These are phyloP conservation scores for Scedosporium boydii DNA, from an alignment of 2,329 filamentous ascomycete genomes.

Conservation along the genomic window DNA sequence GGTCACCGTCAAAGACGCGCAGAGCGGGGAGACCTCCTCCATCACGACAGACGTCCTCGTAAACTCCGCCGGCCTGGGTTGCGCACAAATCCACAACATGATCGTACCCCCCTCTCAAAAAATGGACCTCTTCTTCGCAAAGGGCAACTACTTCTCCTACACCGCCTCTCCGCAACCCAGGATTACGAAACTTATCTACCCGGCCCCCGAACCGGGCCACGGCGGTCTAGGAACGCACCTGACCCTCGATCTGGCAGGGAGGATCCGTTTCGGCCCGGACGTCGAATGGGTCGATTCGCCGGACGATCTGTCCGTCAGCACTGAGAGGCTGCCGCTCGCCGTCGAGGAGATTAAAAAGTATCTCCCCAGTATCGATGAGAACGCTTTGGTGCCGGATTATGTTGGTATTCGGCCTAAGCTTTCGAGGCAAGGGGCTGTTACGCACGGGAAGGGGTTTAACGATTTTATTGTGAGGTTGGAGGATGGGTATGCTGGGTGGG, in stretches of 20 bases:
- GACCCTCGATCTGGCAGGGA: slow-evolving; percentile 77
- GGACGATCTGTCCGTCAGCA: slow-evolving; percentile 58
- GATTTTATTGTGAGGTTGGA: slow-evolving; percentile 79
- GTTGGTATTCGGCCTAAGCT: slow-evolving; percentile 88
- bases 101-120: slow-evolving; percentile 52
- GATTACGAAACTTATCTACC: slow-evolving; percentile 73
- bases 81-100: slow-evolving; percentile 72
- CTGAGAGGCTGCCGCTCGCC: slow-evolving; percentile 53
- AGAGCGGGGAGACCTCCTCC: slow-evolving; percentile 36
- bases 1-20: slow-evolving; percentile 42
- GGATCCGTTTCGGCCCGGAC: slow-evolving; percentile 86
- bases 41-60: slow-evolving; percentile 70
- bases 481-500: slow-evolving; percentile 69
- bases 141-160: slow-evolving; percentile 94
- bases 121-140: slow-evolving; percentile 67
- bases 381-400: slow-evolving; percentile 68
- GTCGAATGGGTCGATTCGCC: slow-evolving; percentile 81
- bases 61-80: slow-evolving; percentile 77
- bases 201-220: slow-evolving; percentile 70
- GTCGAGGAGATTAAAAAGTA: slow-evolving; percentile 69
- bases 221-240: slow-evolving; percentile 88
- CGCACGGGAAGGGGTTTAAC: slow-evolving; percentile 57
- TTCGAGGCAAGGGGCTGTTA: slow-evolving; percentile 47
- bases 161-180: slow-evolving; percentile 44
- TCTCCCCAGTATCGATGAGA: slow-evolving; percentile 61